Evolutionary conservation across 2,329 filamentous ascomycete genomes (phyloP).

Genomic region (Aphanoascus verrucosus): DNA sequence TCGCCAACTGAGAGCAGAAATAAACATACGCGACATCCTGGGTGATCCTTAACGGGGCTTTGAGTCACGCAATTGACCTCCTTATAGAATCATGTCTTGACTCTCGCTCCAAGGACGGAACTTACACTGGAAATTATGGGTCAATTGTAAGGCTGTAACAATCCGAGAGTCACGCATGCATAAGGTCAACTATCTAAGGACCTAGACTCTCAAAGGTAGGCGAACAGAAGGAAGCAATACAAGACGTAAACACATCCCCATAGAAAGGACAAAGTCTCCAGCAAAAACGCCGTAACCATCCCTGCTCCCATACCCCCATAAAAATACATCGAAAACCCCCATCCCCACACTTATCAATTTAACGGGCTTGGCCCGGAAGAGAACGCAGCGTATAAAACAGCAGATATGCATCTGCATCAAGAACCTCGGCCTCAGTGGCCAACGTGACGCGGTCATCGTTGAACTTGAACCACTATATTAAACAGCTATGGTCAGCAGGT

Average conservation of each 20-base stretch:
- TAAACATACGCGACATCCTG: no score
- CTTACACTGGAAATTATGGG: no score
- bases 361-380: constrained; percentile 15
- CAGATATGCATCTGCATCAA: constrained; percentile 77
- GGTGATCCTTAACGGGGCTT: no score
- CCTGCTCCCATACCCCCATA: constrained; percentile 28
- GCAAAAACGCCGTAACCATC: background rate
- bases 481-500: background rate
- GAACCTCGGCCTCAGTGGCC: constrained; percentile 72
- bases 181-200: background rate
- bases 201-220: background rate
- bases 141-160: no score
- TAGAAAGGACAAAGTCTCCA: background rate
- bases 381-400: constrained; percentile 59
- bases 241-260: background rate
- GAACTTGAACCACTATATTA: constrained; percentile 75
- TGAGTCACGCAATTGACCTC: no score
- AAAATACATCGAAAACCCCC: constrained; percentile 25
- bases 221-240: background rate
- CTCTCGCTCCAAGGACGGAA: no score
- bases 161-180: background rate
- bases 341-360: no score
- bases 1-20: no score
- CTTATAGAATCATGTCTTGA: no score
- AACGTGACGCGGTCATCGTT: constrained; percentile 88